Conservation (phyloP, 2,329 filamentous ascomycete genomes). For the Colletotrichum sp. region DNA sequence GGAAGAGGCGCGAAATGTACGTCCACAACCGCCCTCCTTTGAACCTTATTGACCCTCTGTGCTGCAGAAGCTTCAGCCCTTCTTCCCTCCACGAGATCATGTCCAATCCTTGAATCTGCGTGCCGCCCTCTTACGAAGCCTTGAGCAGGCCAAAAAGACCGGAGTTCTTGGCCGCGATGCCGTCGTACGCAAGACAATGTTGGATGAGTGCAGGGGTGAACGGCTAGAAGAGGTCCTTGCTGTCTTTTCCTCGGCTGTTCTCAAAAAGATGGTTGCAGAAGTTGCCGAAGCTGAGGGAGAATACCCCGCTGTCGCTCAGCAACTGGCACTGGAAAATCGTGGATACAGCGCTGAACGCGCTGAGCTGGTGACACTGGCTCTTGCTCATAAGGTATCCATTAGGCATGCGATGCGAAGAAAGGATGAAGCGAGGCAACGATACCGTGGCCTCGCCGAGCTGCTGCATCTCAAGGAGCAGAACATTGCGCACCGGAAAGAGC, state of each 20-base stretch:
- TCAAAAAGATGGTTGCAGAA: slow-evolving; percentile 69
- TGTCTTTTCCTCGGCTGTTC: slow-evolving; percentile 80
- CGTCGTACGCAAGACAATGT: slow-evolving; percentile 88
- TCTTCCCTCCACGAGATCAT: slow-evolving; percentile 90
- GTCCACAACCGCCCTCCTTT: slow-evolving; percentile 17
- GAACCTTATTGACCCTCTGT: not conserved
- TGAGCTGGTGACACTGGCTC: slow-evolving; percentile 67
- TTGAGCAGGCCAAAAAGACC: slow-evolving; percentile 88
- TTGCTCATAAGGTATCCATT: slow-evolving; percentile 76
- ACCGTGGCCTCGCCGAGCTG: slow-evolving; percentile 67
- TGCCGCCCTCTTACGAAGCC: slow-evolving; percentile 77
- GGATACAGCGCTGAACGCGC: slow-evolving; percentile 60
- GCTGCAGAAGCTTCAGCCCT: slow-evolving; percentile 80
- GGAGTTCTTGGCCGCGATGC: slow-evolving; percentile 80
- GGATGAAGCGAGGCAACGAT: slow-evolving; percentile 61
- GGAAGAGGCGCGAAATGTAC: slow-evolving; percentile 74
- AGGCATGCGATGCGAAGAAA: slow-evolving; percentile 63
- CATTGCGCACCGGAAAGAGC: slow-evolving; percentile 59
- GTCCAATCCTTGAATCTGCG: slow-evolving; percentile 91
- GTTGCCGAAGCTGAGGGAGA: slow-evolving; percentile 39
- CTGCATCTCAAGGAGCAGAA: slow-evolving; percentile 67
- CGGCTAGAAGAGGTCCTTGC: slow-evolving; percentile 87
- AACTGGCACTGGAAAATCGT: slow-evolving; percentile 62
- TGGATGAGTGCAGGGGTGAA: slow-evolving; percentile 95
- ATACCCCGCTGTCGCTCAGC: slow-evolving; percentile 55